Percentiles rank a stretch among this genome's conserved stretches.
Conservation (phyloP, 129 eudicot species). For the Saussurea involucrata region DNA sequence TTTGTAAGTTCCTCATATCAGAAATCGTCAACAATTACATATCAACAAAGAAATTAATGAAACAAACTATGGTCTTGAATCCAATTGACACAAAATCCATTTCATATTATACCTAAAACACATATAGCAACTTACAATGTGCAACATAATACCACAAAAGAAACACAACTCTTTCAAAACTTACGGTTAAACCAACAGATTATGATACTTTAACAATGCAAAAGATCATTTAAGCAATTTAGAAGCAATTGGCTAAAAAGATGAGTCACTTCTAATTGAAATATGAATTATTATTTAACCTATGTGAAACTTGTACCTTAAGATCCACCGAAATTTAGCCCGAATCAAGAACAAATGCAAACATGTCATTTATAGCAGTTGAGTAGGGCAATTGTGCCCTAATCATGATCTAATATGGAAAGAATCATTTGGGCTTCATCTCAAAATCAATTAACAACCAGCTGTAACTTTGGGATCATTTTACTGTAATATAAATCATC, state of each 20-base stretch:
- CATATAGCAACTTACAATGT: not conserved
- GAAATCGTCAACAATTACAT: not conserved
- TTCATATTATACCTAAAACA: not conserved
- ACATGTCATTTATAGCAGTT: not conserved
- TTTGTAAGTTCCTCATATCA: slow-evolving; percentile 2
- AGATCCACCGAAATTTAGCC: not conserved
- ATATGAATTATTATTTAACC: not conserved
- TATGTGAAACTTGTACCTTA: not conserved
- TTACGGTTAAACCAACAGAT: not conserved
- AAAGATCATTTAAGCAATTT: not conserved
- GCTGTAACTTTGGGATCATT: not conserved
- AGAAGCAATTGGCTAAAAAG: not conserved
- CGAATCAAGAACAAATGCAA: not conserved
- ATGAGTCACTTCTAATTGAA: not conserved
- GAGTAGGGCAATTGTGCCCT: not conserved
- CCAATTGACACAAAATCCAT: not conserved
- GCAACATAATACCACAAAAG: not conserved
- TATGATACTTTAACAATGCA: not conserved
- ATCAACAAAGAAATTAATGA: not conserved
- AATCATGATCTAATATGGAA: no score
- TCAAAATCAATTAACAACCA: not conserved
- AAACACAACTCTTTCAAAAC: not conserved
- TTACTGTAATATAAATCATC: not conserved
- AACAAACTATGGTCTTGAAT: not conserved
- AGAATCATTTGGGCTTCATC: not conserved